Percentiles rank a stretch among this genome's conserved stretches.
phyloP scores from a whole-genome alignment of 2,329 filamentous ascomycete species.

The Domatiomyces globalis region DNA sequence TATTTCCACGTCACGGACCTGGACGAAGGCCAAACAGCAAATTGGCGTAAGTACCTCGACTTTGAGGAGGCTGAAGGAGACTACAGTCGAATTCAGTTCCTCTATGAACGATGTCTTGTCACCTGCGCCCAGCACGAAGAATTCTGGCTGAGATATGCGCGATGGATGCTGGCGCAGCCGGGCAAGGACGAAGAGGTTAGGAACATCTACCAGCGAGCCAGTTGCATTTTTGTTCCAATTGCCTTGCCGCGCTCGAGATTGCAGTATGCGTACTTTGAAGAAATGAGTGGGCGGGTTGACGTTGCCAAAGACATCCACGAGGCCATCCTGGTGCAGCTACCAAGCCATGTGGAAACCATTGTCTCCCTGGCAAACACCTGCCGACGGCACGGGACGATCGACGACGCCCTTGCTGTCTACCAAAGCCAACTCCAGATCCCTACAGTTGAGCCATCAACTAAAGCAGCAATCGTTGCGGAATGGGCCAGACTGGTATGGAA shows the following conservation, averaged over 20 bases:
- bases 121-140: slow-evolving; percentile 92
- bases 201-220: slow-evolving; percentile 79
- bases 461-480: slow-evolving; percentile 74
- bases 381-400: slow-evolving; percentile 67
- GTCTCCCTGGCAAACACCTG: slow-evolving; percentile 75
- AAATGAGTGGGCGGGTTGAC: slow-evolving; percentile 61
- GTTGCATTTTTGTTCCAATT: slow-evolving; percentile 73
- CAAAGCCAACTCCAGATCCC: slow-evolving; percentile 65
- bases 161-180: slow-evolving; percentile 76
- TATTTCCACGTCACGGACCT: slow-evolving; percentile 96
- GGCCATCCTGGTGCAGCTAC: slow-evolving; percentile 60
- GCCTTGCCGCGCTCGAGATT: slow-evolving; percentile 70
- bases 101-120: slow-evolving; percentile 89
- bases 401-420: slow-evolving; percentile 71
- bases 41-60: slow-evolving; percentile 94
- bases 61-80: slow-evolving; percentile 83
- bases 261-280: slow-evolving; percentile 90
- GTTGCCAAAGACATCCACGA: slow-evolving; percentile 74
- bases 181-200: slow-evolving; percentile 79
- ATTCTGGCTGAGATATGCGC: slow-evolving; percentile 92
- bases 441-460: slow-evolving; percentile 60
- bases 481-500: slow-evolving; percentile 84
- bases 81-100: slow-evolving; percentile 57
- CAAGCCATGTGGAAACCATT: slow-evolving; percentile 75
- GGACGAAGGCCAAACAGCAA: slow-evolving; percentile 66